phyloP scores from a whole-genome alignment of 2,329 filamentous ascomycete genomes.

The Penicillium sp. region DNA sequence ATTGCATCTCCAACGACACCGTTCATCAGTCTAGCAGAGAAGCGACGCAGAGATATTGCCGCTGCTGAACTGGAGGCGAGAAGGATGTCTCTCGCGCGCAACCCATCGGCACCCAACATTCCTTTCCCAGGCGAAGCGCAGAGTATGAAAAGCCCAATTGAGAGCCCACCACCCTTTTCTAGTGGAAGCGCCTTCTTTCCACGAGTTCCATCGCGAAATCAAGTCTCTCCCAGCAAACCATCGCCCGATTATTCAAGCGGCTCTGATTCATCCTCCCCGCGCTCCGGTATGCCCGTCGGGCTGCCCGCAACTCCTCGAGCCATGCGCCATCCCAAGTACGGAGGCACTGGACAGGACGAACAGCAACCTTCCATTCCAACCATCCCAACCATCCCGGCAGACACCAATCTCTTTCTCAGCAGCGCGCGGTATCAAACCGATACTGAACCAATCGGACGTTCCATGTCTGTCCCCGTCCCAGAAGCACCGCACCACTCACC shows the following conservation, averaged over 20 bases:
- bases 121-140: conserved; percentile 66
- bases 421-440: conserved; percentile 42
- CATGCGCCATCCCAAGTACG: conserved; percentile 78
- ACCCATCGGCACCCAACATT: conserved; percentile 77
- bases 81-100: conserved; percentile 76
- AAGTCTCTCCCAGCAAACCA: conserved; percentile 34
- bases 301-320: conserved; percentile 90
- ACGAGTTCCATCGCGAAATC: conserved; percentile 33
- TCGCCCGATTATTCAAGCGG: conserved; percentile 43
- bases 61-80: conserved; percentile 87
- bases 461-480: conserved; percentile 42
- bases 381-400: conserved; percentile 56
- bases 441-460: conserved; percentile 37
- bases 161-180: conserved; percentile 44
- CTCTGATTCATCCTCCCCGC: conserved; percentile 43
- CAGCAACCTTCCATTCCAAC: conserved; percentile 55
- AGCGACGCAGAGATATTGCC: conserved; percentile 71
- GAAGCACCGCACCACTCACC: conserved; percentile 24
- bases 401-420: conserved; percentile 42
- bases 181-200: conserved; percentile 35
- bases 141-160: conserved; percentile 44
- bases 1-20: conserved; percentile 23
- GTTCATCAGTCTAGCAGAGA: conserved; percentile 56
- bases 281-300: conserved; percentile 61
- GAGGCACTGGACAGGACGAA: conserved; percentile 42